Percentiles rank a stretch among this genome's conserved stretches.
phyloP scores from a whole-genome alignment of 2,329 filamentous ascomycete species.

The Bipolaris cookei region DNA sequence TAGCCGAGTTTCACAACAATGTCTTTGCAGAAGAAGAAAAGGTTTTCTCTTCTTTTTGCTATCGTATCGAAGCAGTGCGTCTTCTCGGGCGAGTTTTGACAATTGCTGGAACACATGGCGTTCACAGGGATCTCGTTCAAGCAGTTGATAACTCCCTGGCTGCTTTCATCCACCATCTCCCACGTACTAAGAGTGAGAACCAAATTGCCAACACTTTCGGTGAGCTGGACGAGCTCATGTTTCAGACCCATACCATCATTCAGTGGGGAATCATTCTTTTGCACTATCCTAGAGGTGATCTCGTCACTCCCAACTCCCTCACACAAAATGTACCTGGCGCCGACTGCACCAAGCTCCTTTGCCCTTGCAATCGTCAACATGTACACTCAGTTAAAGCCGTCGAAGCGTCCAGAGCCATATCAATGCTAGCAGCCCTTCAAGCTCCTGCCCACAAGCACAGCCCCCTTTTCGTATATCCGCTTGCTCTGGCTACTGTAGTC shows the following conservation, averaged over 20 bases:
- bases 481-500: slow-evolving; percentile 29
- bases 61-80: slow-evolving; percentile 77
- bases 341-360: slow-evolving; percentile 19
- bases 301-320: slow-evolving; percentile 13
- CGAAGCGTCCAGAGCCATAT: slow-evolving; percentile 75
- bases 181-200: slow-evolving; percentile 65
- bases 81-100: slow-evolving; percentile 75
- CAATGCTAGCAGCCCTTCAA: slow-evolving; percentile 70
- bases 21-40: slow-evolving; percentile 72
- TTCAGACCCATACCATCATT: slow-evolving; percentile 81
- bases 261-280: slow-evolving; percentile 34
- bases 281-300: slow-evolving; percentile 25
- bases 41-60: slow-evolving; percentile 80
- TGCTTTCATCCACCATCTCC: slow-evolving; percentile 80
- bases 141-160: slow-evolving; percentile 64
- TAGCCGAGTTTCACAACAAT: slow-evolving; percentile 76
- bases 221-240: slow-evolving; percentile 81
- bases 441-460: slow-evolving; percentile 69
- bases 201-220: slow-evolving; percentile 71
- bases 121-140: slow-evolving; percentile 53
- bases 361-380: slow-evolving; percentile 22
- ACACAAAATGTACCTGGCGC: slow-evolving; percentile 18
- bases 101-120: slow-evolving; percentile 33
- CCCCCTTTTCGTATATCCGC: slow-evolving; percentile 29
- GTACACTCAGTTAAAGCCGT: slow-evolving; percentile 77